Base-by-base conservation (phyloP, 805 yeast genomes). In the Sugiyamaella floridensis region DNA sequence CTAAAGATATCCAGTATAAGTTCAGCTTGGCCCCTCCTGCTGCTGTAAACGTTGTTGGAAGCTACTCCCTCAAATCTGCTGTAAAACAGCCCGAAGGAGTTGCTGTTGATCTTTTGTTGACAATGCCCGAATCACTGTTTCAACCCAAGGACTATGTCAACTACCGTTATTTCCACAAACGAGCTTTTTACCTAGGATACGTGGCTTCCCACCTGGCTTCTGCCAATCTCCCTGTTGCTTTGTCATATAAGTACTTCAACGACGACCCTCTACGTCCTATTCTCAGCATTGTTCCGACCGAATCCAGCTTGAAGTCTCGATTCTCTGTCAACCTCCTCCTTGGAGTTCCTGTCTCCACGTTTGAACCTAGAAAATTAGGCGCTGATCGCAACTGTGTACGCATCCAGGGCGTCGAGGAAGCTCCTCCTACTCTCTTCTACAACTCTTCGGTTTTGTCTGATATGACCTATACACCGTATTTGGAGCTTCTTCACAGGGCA, bases 121-220 rank as follows among this genome's bases (percentile, higher is more conserved):
- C 87, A 3, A 92, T 93, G 90, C 96, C 97, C 5, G 69, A 72
- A 49, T 69, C 71, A 26, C 66, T 86, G 47, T 85, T 93, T 64
- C 89, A 85, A 63, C 82, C 84, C 49, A 93, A 93, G 70, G 99
- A 93, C 67, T 88, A 83, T 63, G 73, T 92, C 61, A 93, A 93
- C 70, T 89, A 86, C 71, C 77, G 98, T 65, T 92, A 93, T 41
- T 72, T 89, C 52, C 89, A 92, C 71, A 93, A 93, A 69, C 78
- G 96, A 59, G 82, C 97, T 8, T 92, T 87, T 60, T 93, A 89
- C 63, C 60, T 89, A 52, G 92, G 96, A 1, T 85, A 81, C 63
- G 63, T 93, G 53, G 75, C 45, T 10, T 37, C 49, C 14, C 29
- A 42, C 10, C 22, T 43, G 8, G 49, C 43, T 20, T 18, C 43